Percentiles rank a stretch among this genome's conserved stretches.
Conservation (phyloP, 148 eudicot species). For the Spergularia marina region DNA sequence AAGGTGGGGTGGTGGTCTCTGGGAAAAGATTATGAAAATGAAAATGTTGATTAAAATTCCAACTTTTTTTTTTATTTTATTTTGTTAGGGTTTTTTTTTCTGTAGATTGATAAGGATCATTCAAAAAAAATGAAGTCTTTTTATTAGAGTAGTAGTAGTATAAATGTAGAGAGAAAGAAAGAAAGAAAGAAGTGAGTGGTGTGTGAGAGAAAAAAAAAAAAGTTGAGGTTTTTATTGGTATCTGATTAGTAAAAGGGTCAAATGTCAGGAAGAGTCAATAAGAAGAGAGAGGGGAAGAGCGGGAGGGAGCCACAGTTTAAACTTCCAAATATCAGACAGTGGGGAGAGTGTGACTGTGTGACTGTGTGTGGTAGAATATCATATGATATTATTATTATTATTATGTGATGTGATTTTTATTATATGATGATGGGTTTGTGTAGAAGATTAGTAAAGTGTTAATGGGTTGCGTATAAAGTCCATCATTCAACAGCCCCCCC, state of each 20-base stretch:
- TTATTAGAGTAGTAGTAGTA: too few relatives aligned
- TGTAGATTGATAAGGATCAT: too few relatives aligned
- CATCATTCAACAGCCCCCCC: too few relatives aligned
- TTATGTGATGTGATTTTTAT: too few relatives aligned
- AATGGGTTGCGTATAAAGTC: too few relatives aligned
- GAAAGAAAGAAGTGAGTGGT: not conserved
- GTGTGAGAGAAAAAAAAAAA: constrained; percentile 8
- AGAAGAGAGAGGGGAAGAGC: constrained; percentile 37
- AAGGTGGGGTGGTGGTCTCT: constrained; percentile 21
- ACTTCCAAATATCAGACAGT: constrained; percentile 39
- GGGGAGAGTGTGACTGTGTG: too few relatives aligned
- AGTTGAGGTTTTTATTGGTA: not conserved
- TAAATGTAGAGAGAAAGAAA: not conserved
- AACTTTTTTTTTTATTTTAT: too few relatives aligned
- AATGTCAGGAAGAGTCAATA: not conserved
- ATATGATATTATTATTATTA: too few relatives aligned
- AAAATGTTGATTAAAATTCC: not conserved
- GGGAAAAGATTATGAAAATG: constrained; percentile 28
- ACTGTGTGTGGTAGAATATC: too few relatives aligned
- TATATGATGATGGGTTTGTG: too few relatives aligned
- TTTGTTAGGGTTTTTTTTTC: constrained; percentile 4
- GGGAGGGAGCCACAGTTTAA: constrained; percentile 63
- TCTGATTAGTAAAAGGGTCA: not conserved
- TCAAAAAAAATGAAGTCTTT: not conserved
- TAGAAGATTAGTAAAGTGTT: too few relatives aligned